phyloP scores from a whole-genome alignment of 768 basidiomycete species.

The Tylopilus intermedius region DNA sequence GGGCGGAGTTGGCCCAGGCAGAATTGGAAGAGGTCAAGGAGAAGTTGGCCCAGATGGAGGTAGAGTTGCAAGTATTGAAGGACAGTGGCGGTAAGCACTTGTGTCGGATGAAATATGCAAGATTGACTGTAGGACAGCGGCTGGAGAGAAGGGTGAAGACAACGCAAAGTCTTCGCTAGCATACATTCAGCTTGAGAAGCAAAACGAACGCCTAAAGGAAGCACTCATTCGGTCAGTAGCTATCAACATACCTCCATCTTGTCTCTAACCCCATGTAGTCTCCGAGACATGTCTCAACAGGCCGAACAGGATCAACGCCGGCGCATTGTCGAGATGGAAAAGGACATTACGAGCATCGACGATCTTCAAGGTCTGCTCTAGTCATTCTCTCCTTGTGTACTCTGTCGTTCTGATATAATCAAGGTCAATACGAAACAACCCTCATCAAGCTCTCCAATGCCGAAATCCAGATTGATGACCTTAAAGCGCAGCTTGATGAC shows the following conservation, averaged over 20 bases:
- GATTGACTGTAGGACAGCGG: constrained; percentile 14
- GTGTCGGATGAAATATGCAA: not conserved
- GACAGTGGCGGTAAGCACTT: constrained; percentile 40
- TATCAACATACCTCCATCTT: not conserved
- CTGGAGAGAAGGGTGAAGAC: constrained; percentile 28
- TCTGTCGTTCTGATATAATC: constrained; percentile 4
- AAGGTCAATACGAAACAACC: constrained; percentile 76
- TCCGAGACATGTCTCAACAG: constrained; percentile 86
- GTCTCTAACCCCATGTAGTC: constrained; percentile 35
- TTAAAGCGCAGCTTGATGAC: constrained; percentile 92
- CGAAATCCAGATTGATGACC: constrained; percentile 86
- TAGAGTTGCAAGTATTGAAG: constrained; percentile 77
- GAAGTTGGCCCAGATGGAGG: constrained; percentile 69
- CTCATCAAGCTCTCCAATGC: constrained; percentile 82
- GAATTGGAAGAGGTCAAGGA: constrained; percentile 81
- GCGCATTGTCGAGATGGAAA: constrained; percentile 84
- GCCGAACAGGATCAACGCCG: constrained; percentile 79
- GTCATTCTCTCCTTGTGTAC: not conserved
- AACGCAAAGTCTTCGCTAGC: constrained; percentile 55
- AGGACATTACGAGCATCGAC: constrained; percentile 71
- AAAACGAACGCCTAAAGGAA: constrained; percentile 93
- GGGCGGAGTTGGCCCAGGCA: constrained; percentile 70
- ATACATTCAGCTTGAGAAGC: constrained; percentile 88
- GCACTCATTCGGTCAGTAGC: constrained; percentile 71
- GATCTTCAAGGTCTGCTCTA: constrained; percentile 67